These are phyloP conservation scores for Sporothrix euskadiensis DNA, from an alignment of 2,329 filamentous ascomycete genomes.

Conservation along the genomic window DNA sequence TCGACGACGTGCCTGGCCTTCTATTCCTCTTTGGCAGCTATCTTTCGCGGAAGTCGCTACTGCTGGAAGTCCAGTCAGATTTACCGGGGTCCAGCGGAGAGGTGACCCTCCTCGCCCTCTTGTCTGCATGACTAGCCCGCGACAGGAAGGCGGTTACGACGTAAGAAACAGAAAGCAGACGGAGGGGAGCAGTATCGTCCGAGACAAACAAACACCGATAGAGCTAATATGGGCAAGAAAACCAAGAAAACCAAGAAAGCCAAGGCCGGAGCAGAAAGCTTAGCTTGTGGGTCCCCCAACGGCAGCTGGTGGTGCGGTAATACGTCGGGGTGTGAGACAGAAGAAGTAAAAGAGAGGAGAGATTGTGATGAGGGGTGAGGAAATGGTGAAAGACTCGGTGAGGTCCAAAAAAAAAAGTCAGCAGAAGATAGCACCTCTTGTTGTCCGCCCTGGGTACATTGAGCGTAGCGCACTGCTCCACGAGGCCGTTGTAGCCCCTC, in stretches of 20 bases:
- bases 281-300: conserved; percentile 6
- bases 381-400: background rate
- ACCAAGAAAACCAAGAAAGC: background rate
- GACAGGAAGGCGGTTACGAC: conserved; percentile 10
- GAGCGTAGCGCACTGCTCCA: background rate
- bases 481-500: background rate
- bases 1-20: background rate
- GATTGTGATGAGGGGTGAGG: background rate
- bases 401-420: background rate
- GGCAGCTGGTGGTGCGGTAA: background rate
- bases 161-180: background rate
- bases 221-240: background rate
- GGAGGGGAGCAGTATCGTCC: background rate
- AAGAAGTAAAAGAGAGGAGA: background rate
- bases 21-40: background rate
- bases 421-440: background rate
- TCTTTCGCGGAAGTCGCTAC: background rate
- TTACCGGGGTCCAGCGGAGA: background rate
- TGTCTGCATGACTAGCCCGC: background rate
- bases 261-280: conserved; percentile 8
- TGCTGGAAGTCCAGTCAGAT: background rate
- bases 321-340: background rate
- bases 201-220: background rate
- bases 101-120: background rate
- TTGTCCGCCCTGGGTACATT: background rate